Percentiles rank a stretch among this genome's conserved stretches.
These are phyloP conservation scores for Phyllosticta ampelicida DNA, from an alignment of 2,329 filamentous ascomycete species.

Conservation along the genomic window DNA sequence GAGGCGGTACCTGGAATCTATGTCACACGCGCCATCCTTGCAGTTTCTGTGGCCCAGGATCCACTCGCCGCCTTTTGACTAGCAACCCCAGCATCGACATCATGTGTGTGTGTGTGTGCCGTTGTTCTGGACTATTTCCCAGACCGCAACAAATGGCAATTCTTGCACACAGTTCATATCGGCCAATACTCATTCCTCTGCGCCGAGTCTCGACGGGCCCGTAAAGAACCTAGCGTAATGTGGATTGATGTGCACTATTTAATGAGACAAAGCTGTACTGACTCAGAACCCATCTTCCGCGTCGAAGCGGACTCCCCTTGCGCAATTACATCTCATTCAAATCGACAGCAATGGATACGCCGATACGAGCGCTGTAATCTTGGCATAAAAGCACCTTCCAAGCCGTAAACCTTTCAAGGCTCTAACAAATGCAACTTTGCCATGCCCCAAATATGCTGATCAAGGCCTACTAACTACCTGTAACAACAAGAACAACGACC, in stretches of 20 bases:
- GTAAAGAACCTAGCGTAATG: too few relatives aligned
- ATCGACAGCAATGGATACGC: background rate
- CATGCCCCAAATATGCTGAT: background rate
- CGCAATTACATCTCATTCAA: background rate
- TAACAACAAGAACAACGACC: background rate
- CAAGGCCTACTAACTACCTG: background rate
- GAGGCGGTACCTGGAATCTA: too few relatives aligned
- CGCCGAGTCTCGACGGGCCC: too few relatives aligned
- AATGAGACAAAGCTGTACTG: background rate
- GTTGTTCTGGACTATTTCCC: too few relatives aligned
- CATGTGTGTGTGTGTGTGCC: too few relatives aligned
- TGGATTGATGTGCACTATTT: background rate
- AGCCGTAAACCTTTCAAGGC: background rate
- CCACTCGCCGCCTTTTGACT: too few relatives aligned
- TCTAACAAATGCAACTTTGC: background rate
- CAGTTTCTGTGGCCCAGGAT: too few relatives aligned
- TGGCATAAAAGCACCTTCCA: background rate
- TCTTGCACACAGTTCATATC: too few relatives aligned
- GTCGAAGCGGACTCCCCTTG: background rate
- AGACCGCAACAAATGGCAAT: too few relatives aligned
- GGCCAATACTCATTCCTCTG: too few relatives aligned
- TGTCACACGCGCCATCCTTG: too few relatives aligned
- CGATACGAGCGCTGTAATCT: background rate
- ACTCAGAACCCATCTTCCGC: background rate
- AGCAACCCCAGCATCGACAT: too few relatives aligned